Conservation (phyloP, 140 eudicot species). For the Erigeron philadelphicus region DNA sequence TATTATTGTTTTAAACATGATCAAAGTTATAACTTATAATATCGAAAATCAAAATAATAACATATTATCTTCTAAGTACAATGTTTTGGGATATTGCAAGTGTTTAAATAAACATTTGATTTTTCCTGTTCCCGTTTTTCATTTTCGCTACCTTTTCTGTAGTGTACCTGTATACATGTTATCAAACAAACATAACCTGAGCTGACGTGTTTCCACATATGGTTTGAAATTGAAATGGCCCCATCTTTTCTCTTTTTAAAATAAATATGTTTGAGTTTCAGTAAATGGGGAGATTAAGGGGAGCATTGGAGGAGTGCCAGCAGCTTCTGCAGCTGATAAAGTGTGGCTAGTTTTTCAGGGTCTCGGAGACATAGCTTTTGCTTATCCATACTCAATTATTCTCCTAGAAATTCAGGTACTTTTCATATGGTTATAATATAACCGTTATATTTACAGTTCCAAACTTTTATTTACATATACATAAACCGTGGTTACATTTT, state of each 20-base stretch:
- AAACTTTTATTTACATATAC: not conserved
- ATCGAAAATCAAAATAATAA: not conserved
- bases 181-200: not conserved
- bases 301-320: conserved; percentile 43
- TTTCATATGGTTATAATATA: not conserved
- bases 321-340: conserved; percentile 41
- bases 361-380: conserved; percentile 79
- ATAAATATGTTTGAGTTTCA: conserved; percentile 20
- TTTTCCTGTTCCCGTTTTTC: not conserved
- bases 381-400: conserved; percentile 54
- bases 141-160: not conserved
- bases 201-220: not conserved
- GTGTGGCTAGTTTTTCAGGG: conserved; percentile 59
- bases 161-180: conserved; percentile 5
- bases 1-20: not conserved
- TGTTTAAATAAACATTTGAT: not conserved
- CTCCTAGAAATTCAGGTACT: conserved; percentile 58
- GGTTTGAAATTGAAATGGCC: not conserved
- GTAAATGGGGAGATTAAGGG: conserved; percentile 46
- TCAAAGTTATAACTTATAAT: not conserved
- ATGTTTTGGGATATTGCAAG: not conserved
- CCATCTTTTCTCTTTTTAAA: not conserved
- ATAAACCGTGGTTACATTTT: conserved; percentile 19
- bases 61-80: not conserved
- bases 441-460: conserved; percentile 17